Evolutionary conservation across 2,329 filamentous ascomycete species (phyloP), one percentile per base, ranked within the genome.

Genomic region (Dryadomyces quercus-mongolicae): DNA sequence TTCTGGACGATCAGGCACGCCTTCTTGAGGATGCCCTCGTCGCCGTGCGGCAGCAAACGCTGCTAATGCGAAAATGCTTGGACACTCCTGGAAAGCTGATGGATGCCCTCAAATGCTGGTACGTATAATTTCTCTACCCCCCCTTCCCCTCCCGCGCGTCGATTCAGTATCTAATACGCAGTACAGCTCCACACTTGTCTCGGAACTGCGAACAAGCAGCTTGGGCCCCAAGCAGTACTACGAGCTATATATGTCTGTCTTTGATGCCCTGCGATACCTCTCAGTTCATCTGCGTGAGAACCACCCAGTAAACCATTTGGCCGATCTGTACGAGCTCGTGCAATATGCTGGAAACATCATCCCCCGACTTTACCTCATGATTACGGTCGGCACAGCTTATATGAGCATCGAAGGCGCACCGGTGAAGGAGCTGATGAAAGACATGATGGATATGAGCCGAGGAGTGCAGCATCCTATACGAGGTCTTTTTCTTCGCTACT

Each of bases 381-480:
- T 98, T 65, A 98, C 94, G 0, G 94, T 98, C 43, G 93, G 93
- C 56, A 98, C 93, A 2, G 94, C 95, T 50, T 98, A 98, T 75
- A 98, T 98, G 93, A 85, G 88, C 25, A 94, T 98, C 65, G 87
- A 93, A 64, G 93, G 97, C 77, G 93, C 94, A 56, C 93, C 93
- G 0, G 93, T 98, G 62, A 98, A 98, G 73, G 93, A 98, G 74
- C 89, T 98, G 59, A 98, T 98, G 93, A 98, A 98, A 72, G 93
- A 98, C 70, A 98, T 98, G 93, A 98, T 98, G 93, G 93, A 98
- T 71, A 98, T 98, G 93, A 97, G 90, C 71, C 82, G 93, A 59
- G 93, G 93, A 55, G 91, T 98, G 21, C 93, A 98, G 66, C 93
- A 98, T 70, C 93, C 93, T 16, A 91, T 96, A 59, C 88, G 93